Base-by-base conservation (phyloP, 2,329 filamentous ascomycete genomes). In the Ophiostoma sp. region DNA sequence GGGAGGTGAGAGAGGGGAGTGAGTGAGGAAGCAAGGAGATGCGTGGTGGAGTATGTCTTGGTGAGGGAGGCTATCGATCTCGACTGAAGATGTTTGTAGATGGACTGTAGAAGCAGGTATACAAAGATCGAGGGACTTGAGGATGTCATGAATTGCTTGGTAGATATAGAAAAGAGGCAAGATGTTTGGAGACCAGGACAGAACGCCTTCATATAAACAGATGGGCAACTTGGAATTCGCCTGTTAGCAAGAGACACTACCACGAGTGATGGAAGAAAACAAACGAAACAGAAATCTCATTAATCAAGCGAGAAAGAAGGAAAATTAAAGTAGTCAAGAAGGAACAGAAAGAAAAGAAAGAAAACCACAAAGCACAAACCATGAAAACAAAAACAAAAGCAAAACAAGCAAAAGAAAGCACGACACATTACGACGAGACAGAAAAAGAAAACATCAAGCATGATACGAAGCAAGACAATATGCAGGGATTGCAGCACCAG, bases 401-500 rank as follows among this genome's bases (percentile, higher is more conserved):
- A 47, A 65, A n/a, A 40, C 6, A 49, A 12, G 11, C 2, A 18
- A 66, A 41, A 44, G 40, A 4, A 58, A 45, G 16, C 36, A 18
- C 49, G 14, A 58, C 36, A 16, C 8, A 12, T 27, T 12, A 60
- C 27, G 55, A 60, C 55, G 2, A 60, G n/a, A 60, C 14, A 5
- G 42, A 52, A 41, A 38, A 65, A 27, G 45, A 14, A 47, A 27
- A 38, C 14, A 58, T 18, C 16, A 40, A n/a, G 49, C 49, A 27
- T 55, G n/a, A 60, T n/a, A 14, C 12, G 45, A 36, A 16, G 42
- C 16, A 42, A 52, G 60, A 63, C 60, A 63, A 36, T 41, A 65
- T 65, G 67, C 62, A 68, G 63, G 62, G 67, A 63, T 63, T 63
- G 40, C 60, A 63, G 60, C 36, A 62, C 60, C 60, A 63, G 60